Percentiles rank a stretch among this genome's conserved stretches.
Conservation (phyloP, 768 basidiomycete genomes). For the Boletus subparvulus region DNA sequence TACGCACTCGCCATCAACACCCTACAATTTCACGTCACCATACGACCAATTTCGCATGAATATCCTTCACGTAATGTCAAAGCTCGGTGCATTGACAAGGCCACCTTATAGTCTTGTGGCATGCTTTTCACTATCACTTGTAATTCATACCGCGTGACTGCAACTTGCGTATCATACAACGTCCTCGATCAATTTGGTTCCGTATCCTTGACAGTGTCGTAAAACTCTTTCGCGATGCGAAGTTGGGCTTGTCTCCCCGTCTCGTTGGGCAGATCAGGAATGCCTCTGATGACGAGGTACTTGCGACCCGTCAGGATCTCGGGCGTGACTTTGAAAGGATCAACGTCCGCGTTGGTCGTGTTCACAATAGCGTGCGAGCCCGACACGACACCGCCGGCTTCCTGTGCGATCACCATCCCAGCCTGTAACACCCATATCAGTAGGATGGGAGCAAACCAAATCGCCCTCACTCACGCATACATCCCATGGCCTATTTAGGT, state of each 20-base stretch:
- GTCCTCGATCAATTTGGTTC: constrained; percentile 43
- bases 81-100: too few relatives aligned
- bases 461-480: constrained; percentile 55
- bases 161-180: too few relatives aligned
- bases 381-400: constrained; percentile 80
- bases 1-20: too few relatives aligned
- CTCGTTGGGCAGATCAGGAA: constrained; percentile 63
- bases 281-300: constrained; percentile 73
- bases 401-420: constrained; percentile 86
- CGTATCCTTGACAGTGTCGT: constrained; percentile 74
- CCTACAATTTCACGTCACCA: too few relatives aligned
- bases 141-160: too few relatives aligned
- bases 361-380: constrained; percentile 58
- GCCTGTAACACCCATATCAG: constrained; percentile 44
- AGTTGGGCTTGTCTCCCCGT: constrained; percentile 69
- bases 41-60: too few relatives aligned
- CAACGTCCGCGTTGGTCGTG: constrained; percentile 28
- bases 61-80: too few relatives aligned
- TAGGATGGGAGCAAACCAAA: background rate
- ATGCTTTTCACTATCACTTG: too few relatives aligned
- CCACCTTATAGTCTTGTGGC: too few relatives aligned
- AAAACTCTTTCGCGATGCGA: constrained; percentile 82
- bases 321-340: constrained; percentile 64
- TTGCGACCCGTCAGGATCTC: constrained; percentile 76
- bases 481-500: constrained; percentile 67